A percentile compares a stretch with the other conserved stretches of the same genome.
Conservation (phyloP, 169 alveolate species). For the Babesia bovis region DNA sequence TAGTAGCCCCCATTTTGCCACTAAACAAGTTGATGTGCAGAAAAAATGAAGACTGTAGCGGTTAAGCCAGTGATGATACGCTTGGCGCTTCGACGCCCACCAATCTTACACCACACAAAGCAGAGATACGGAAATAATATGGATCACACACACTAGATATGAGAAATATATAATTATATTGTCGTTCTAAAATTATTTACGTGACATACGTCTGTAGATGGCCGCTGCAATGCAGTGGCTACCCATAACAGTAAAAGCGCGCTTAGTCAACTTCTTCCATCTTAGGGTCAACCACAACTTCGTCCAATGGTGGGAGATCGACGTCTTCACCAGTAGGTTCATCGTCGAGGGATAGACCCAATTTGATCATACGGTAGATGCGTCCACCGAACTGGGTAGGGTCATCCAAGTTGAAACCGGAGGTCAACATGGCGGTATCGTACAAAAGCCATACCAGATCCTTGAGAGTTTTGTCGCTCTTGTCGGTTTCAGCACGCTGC, state of each 20-base stretch:
- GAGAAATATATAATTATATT: background rate
- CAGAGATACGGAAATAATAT: background rate
- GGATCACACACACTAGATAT: background rate
- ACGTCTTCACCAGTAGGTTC: slow-evolving; percentile 81
- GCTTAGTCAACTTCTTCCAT: slow-evolving; percentile 96
- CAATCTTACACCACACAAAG: slow-evolving; percentile 35
- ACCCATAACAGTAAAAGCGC: background rate
- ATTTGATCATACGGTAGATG: slow-evolving; percentile 98
- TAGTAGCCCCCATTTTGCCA: slow-evolving; percentile 81
- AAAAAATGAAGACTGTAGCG: slow-evolving; percentile 14
- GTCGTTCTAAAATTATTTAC: background rate
- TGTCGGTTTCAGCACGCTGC: slow-evolving; percentile 94
- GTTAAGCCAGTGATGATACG: slow-evolving; percentile 5
- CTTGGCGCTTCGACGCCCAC: slow-evolving; percentile 1
- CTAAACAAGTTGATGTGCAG: background rate
- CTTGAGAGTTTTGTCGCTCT: slow-evolving; percentile 97
- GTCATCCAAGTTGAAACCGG: slow-evolving; percentile 99
- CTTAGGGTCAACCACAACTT: slow-evolving; percentile 89
- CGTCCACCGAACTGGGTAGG: slow-evolving; percentile 98
- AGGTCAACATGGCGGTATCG: slow-evolving; percentile 97
- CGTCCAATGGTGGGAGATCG: slow-evolving; percentile 90
- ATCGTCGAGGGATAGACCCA: slow-evolving; percentile 97
- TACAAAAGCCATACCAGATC: slow-evolving; percentile 97
- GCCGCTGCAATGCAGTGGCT: background rate
- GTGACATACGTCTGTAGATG: background rate